phyloP scores from a whole-genome alignment of 164 flowering plant genomes.

The Chimonanthus praecox region DNA sequence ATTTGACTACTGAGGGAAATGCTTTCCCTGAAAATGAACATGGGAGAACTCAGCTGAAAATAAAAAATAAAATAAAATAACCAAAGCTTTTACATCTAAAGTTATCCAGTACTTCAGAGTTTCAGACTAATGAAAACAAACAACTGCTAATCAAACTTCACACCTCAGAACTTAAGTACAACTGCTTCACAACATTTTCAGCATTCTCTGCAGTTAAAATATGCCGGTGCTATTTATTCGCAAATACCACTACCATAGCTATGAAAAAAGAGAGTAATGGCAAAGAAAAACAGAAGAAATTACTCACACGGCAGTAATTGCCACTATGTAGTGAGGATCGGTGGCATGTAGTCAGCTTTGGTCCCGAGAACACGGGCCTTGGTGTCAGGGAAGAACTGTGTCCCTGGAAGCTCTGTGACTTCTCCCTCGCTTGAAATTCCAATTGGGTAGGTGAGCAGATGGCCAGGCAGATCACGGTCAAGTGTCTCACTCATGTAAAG shows the following conservation, averaged over 20 bases:
- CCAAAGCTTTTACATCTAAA: background rate
- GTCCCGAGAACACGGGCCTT: slow-evolving; percentile 65
- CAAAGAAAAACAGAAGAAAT: background rate
- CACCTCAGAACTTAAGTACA: background rate
- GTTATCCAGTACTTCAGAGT: background rate
- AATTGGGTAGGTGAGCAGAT: slow-evolving; percentile 63
- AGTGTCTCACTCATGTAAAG: slow-evolving; percentile 33
- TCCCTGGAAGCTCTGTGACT: slow-evolving; percentile 39
- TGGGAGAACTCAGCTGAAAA: no score
- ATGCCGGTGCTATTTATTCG: background rate
- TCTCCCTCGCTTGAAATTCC: slow-evolving; percentile 35
- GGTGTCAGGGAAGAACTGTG: slow-evolving; percentile 66
- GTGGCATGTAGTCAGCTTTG: slow-evolving; percentile 44
- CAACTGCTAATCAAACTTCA: background rate
- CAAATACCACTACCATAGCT: background rate
- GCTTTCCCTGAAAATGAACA: no score
- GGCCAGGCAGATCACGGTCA: slow-evolving; percentile 62
- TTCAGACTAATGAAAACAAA: background rate
- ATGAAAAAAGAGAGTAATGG: background rate
- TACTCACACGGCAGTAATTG: background rate
- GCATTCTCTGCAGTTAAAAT: background rate
- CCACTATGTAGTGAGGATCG: slow-evolving; percentile 58
- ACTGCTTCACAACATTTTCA: background rate
- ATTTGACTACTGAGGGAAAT: no score
- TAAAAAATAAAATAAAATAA: no score